Evolutionary conservation across 495 filamentous ascomycete genomes (phyloP).

Genomic region (Physcia stellaris): DNA sequence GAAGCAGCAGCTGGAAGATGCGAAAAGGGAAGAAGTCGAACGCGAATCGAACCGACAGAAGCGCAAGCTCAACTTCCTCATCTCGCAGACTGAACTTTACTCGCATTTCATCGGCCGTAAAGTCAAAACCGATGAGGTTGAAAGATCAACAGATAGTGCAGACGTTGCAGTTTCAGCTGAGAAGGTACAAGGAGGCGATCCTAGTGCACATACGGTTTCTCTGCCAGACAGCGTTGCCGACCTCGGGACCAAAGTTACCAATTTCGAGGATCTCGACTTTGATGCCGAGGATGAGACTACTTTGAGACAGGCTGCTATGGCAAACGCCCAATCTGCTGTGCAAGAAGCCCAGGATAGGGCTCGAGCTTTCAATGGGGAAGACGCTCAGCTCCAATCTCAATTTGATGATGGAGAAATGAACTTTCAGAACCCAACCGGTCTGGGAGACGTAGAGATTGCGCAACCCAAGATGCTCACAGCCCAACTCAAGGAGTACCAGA

Average conservation of each 20-base stretch:
- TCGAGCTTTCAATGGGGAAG: conserved; percentile 69
- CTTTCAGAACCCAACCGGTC: conserved; percentile 94
- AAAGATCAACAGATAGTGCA: conserved; percentile 69
- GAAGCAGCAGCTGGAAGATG: conserved; percentile 90
- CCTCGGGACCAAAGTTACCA: conserved; percentile 58
- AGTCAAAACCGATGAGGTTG: conserved; percentile 89
- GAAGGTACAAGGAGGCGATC: conserved; percentile 30
- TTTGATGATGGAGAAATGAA: conserved; percentile 86
- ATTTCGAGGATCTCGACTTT: conserved; percentile 90
- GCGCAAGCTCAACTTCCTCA: conserved; percentile 97
- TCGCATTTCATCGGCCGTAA: conserved; percentile 99
- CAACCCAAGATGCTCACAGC: conserved; percentile 91
- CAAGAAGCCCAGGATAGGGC: conserved; percentile 89
- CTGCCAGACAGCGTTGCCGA: conserved; percentile 45
- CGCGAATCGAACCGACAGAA: conserved; percentile 95
- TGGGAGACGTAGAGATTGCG: conserved; percentile 84
- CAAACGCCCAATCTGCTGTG: conserved; percentile 92
- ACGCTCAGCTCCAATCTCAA: conserved; percentile 34
- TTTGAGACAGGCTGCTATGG: conserved; percentile 71
- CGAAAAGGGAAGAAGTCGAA: conserved; percentile 90
- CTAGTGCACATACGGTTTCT: conserved; percentile 35
- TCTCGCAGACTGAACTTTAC: conserved; percentile 96
- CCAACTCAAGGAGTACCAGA: conserved; percentile 92
- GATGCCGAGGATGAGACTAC: conserved; percentile 84
- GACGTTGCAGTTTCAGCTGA: conserved; percentile 41